phyloP scores from a whole-genome alignment of 169 alveolate species.

The Eimeria sp. region DNA sequence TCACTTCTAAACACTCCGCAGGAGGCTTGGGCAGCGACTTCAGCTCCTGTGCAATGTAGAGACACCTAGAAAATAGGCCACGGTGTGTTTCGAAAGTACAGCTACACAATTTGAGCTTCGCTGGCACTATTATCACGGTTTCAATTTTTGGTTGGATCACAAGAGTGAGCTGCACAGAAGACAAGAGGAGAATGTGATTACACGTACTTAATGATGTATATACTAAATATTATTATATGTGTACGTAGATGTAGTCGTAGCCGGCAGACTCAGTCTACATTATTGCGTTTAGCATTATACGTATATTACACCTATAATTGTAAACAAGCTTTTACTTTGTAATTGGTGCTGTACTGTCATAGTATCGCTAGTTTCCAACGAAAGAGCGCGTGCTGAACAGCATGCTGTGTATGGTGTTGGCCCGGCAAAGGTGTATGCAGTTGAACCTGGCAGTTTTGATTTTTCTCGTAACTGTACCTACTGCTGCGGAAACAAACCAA shows the following conservation, averaged over 20 bases:
- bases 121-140: neutral
- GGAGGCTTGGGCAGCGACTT: slow-evolving; percentile 98
- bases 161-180: neutral
- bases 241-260: neutral
- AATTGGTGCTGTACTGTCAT: neutral
- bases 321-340: neutral
- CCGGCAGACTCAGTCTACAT: too few species aligned
- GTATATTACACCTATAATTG: too few species aligned
- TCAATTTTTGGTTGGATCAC: neutral
- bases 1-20: slow-evolving; percentile 94
- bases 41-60: slow-evolving; percentile 90
- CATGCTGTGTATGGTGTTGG: too few species aligned
- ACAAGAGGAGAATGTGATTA: too few species aligned
- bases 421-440: too few species aligned
- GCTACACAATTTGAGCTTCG: neutral
- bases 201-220: too few species aligned
- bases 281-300: too few species aligned
- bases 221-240: too few species aligned
- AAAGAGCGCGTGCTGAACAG: neutral
- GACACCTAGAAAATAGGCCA: neutral
- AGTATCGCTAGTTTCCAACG: neutral
- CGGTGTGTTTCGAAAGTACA: neutral
- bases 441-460: neutral
- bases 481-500: neutral
- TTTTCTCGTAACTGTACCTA: neutral